Evolutionary conservation across 2,329 filamentous ascomycete species (phyloP).

Genomic region (Anisogramma anomala): DNA sequence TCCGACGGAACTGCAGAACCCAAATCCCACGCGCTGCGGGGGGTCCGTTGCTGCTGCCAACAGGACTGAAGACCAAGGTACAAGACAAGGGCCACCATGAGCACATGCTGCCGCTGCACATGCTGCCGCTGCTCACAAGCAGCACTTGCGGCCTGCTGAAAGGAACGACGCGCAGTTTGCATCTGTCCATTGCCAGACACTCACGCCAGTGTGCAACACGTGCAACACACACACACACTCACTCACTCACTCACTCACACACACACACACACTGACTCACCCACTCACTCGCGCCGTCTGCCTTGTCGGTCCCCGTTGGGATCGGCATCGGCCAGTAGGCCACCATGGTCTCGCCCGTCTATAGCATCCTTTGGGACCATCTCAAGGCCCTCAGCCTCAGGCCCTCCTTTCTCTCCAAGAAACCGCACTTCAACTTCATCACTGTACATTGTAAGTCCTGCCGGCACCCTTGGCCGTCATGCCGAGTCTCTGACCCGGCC

Average conservation of each 20-base stretch:
- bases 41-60: too few species aligned
- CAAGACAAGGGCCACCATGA: constrained; percentile 8
- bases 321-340: background rate
- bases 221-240: too few species aligned
- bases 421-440: constrained; percentile 70
- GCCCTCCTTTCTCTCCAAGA: constrained; percentile 46
- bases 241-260: too few species aligned
- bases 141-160: background rate
- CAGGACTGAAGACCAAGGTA: too few species aligned
- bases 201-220: too few species aligned
- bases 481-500: background rate
- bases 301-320: too few species aligned
- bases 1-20: too few species aligned
- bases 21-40: too few species aligned
- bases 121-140: too few species aligned
- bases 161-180: constrained; percentile 7
- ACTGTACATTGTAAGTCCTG: constrained; percentile 57
- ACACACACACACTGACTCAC: too few species aligned
- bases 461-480: background rate
- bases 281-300: too few species aligned
- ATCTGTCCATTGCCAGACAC: background rate
- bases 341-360: constrained; percentile 13
- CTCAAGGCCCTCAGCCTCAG: constrained; percentile 40
- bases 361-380: constrained; percentile 27
- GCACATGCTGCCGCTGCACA: background rate